These are phyloP conservation scores for Taxillus chinensis DNA, from an alignment of 164 flowering plant genomes.

Conservation along the genomic window DNA sequence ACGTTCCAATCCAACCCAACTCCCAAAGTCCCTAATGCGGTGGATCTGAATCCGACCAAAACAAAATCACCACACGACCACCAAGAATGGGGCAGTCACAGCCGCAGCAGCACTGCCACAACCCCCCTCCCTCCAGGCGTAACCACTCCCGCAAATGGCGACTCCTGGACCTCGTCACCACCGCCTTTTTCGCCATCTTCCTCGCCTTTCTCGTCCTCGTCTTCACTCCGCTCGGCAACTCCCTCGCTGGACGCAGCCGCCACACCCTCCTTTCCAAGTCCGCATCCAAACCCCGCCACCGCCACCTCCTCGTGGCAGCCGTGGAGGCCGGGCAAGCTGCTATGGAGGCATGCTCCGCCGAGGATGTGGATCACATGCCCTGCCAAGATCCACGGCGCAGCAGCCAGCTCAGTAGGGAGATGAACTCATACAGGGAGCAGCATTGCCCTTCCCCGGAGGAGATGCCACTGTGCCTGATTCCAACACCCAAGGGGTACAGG, in stretches of 20 bases:
- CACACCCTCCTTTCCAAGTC: slow-evolving; percentile 55
- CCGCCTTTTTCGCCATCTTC: slow-evolving; percentile 52
- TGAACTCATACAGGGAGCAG: slow-evolving; percentile 85
- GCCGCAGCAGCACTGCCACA: too few relatives aligned
- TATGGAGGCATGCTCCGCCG: slow-evolving; percentile 62
- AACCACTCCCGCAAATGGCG: slow-evolving; percentile 59
- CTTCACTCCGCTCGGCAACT: slow-evolving; percentile 81
- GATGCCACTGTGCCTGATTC: slow-evolving; percentile 76
- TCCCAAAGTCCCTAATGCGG: slow-evolving; percentile 1
- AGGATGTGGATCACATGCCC: slow-evolving; percentile 86
- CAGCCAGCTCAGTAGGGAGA: slow-evolving; percentile 78
- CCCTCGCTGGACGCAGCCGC: slow-evolving; percentile 79
- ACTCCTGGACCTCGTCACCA: slow-evolving; percentile 57
- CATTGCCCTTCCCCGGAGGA: slow-evolving; percentile 76
- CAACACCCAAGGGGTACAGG: slow-evolving; percentile 70
- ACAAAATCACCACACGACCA: too few relatives aligned
- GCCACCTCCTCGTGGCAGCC: slow-evolving; percentile 32
- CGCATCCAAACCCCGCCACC: slow-evolving; percentile 50
- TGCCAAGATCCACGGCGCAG: slow-evolving; percentile 89
- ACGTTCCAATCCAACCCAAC: too few relatives aligned
- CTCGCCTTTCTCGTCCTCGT: slow-evolving; percentile 60
- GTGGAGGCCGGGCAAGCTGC: slow-evolving; percentile 36
- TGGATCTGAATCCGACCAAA: slow-evolving; percentile 12
- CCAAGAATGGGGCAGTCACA: slow-evolving; percentile 88
- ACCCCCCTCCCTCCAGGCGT: slow-evolving; percentile 31